Evolutionary conservation across 257 asterid genomes (phyloP).

Genomic region (Solanum rostratum): DNA sequence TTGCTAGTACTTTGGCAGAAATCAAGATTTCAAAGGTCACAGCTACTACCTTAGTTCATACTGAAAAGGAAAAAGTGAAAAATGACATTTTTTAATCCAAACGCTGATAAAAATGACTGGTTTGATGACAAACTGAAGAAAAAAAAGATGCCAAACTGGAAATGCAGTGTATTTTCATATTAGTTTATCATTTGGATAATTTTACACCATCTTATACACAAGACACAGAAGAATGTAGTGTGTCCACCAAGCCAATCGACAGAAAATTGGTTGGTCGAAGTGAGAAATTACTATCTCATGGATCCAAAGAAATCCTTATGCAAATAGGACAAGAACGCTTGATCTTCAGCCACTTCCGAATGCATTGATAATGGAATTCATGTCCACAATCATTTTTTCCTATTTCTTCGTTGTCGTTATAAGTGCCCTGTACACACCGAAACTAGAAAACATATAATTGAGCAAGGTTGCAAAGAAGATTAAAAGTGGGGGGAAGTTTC

Average conservation of each 20-base stretch:
- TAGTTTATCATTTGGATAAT: neutral
- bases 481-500: neutral
- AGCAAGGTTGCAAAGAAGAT: neutral
- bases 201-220: neutral
- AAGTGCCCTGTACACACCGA: neutral
- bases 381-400: neutral
- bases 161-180: too few relatives aligned
- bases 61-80: neutral
- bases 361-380: neutral
- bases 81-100: neutral
- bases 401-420: neutral
- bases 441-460: neutral
- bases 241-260: neutral
- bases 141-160: neutral
- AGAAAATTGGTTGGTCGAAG: neutral
- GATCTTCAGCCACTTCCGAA: neutral
- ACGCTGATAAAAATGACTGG: neutral
- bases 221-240: neutral
- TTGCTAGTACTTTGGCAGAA: neutral
- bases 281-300: neutral
- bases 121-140: neutral
- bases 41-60: neutral
- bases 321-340: neutral
- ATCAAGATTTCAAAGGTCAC: neutral
- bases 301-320: neutral